Base-by-base conservation (phyloP, 805 yeast species). In the Candida caryicola region DNA sequence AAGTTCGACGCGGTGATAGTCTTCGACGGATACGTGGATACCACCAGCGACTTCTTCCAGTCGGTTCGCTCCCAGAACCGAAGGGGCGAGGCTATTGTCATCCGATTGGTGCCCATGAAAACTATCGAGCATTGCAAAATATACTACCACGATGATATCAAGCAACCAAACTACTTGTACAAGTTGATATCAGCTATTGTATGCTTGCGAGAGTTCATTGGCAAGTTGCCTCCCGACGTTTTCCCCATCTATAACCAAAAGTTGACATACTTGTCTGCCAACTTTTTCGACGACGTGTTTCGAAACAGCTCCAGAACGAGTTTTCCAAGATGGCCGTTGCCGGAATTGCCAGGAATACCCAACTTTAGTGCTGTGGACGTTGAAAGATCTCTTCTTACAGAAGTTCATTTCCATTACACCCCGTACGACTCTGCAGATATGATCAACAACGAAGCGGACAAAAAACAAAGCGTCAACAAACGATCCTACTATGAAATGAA, bases 141-240 rank as follows among this genome's bases (percentile, higher is more conserved):
- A 65, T 72, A 50, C 74, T 79, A 66, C 54, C 57, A 42, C 41
- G 62, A 46, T 35, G 53, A 37, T 46, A 44, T 48, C 23, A 12
- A 53, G 34, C 45, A 57, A 19, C 48, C 70, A 1, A 49, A 54
- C 17, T 76, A 77, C 47, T 64, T 88, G 31, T 82, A 78, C 45
- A 80, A 79, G 33, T 79, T 84, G 7, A 79, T 90, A 1, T 86
- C 95, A 1, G 88, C 95, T 1, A 73, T 84, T 14, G 95, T 89
- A 3, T 86, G 89, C 21, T 60, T 88, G 36, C 66, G 96, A 50
- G 95, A 85, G 46, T 73, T 81, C 42, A 88, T 84, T 10, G 98
- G 98, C 5, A 75, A 76, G 33, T 58, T 91, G 31, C 93, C 96
- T 2, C 82, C 88, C 0, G 93, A 82, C 51, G 58, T 88, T 33